These are phyloP conservation scores for Annulohypoxylon bovei DNA, from an alignment of 495 filamentous ascomycete species.

Conservation along the genomic window DNA sequence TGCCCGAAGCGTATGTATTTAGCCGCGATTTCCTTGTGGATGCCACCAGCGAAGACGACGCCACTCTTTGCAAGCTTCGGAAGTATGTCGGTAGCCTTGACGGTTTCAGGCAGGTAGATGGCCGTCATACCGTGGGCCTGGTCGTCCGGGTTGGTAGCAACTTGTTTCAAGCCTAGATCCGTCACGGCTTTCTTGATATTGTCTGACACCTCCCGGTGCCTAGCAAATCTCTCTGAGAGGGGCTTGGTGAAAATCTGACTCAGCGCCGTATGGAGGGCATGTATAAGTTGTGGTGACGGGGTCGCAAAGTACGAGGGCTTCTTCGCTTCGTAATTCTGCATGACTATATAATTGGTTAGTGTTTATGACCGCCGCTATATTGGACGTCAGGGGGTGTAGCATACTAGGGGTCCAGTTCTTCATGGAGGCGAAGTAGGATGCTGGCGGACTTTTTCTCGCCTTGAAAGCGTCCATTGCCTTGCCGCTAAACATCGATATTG, in stretches of 20 bases:
- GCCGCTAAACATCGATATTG: slow-evolving; percentile 90
- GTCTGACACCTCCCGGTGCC: slow-evolving; percentile 78
- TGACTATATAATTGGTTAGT: slow-evolving; percentile 62
- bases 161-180: slow-evolving; percentile 84
- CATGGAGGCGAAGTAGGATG: slow-evolving; percentile 92
- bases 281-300: slow-evolving; percentile 91
- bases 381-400: slow-evolving; percentile 18
- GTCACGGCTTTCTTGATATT: slow-evolving; percentile 82
- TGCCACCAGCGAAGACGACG: slow-evolving; percentile 91
- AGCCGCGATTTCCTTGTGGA: slow-evolving; percentile 80
- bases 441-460: slow-evolving; percentile 77
- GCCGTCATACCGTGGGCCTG: slow-evolving; percentile 98
- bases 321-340: slow-evolving; percentile 97
- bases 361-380: slow-evolving; percentile 17
- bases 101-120: slow-evolving; percentile 88
- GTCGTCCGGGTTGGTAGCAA: slow-evolving; percentile 83
- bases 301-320: slow-evolving; percentile 99
- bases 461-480: slow-evolving; percentile 86
- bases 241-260: slow-evolving; percentile 82
- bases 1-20: slow-evolving; percentile 78
- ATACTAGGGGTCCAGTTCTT: slow-evolving; percentile 94
- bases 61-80: slow-evolving; percentile 89
- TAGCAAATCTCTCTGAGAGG: slow-evolving; percentile 80
- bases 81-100: slow-evolving; percentile 81
- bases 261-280: slow-evolving; percentile 93